Percentiles rank a stretch among this genome's conserved stretches.
These are phyloP conservation scores for Colletotrichum lupini DNA, from an alignment of 2,329 filamentous ascomycete species.

Conservation along the genomic window DNA sequence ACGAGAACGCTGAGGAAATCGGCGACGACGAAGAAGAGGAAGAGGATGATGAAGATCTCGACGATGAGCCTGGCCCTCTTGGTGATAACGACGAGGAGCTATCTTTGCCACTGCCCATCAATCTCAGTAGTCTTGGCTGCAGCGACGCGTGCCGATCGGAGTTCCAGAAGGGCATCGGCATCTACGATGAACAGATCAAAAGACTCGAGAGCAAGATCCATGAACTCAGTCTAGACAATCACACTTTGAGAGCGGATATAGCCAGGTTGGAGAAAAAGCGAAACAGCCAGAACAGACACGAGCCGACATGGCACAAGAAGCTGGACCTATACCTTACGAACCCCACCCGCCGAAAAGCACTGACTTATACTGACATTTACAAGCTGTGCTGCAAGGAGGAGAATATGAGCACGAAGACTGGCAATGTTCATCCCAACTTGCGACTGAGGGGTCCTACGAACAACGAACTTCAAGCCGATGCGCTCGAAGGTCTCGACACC, in stretches of 20 bases:
- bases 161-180: background rate
- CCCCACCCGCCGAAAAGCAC: background rate
- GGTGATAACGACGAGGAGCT: background rate
- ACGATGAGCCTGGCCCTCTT: background rate
- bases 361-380: conserved; percentile 39
- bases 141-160: background rate
- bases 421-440: conserved; percentile 44
- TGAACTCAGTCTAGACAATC: background rate
- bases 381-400: conserved; percentile 46
- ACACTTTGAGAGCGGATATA: background rate
- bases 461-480: background rate
- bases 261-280: background rate
- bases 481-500: background rate
- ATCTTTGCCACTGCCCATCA: background rate
- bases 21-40: background rate
- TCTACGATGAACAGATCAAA: background rate
- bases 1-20: background rate
- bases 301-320: conserved; percentile 12
- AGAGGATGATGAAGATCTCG: background rate
- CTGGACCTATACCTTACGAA: background rate
- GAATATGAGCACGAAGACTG: conserved; percentile 41
- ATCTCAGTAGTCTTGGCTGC: conserved; percentile 12
- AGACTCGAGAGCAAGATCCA: background rate
- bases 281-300: background rate
- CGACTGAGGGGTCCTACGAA: conserved; percentile 28